Evolutionary conservation across 371 early-diverging fungal genomes (phyloP), one percentile per base, ranked within the genome.

Genomic region (Mucor velutinosus): DNA sequence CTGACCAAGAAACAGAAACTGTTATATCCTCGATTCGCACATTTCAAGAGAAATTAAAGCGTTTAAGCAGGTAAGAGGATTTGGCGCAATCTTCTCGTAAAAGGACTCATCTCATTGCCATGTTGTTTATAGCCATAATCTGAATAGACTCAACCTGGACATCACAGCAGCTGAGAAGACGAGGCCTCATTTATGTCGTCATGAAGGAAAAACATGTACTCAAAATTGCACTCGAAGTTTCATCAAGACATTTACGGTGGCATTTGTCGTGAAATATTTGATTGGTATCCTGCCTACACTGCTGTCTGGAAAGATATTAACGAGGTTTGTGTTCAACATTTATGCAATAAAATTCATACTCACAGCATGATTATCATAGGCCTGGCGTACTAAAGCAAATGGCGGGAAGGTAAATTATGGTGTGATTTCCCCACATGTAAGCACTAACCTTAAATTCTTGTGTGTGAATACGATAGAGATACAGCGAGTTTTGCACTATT

Each of bases 401-500:
- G 55, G 86, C 89, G 25, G 87, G 86, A 70, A 79, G 84, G 83
- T 83, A 78, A 69, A 35, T 27, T 30, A 17, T 27, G 56, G 19
- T 58, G 19, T 55, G 56, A 55, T 47, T 47, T 47, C 21, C 47
- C n/a, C 47, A 21, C 47, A 47, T 21, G 21, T 47, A 32, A 25
- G 17, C 58, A 30, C 33, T 33, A 58, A 33, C 25, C 53, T 60
- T 39, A 32, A 47, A 51, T 39, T 4, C 12, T 37, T 14, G 19
- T 21, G 19, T 47, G 21, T 47, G 47, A 29, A 41, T 11, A 41
- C 72, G 7, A 17, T 59, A 84, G 84, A 61, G 95, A 95, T 74
- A 95, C 94, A 2, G 70, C 84, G 0, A 79, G 85, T 45, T 95
- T 95, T 82, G 92, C 95, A 15, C 77, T 93, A 59, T 95, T 95